Evolutionary conservation across 768 basidiomycete species (phyloP).

Genomic region (Kwoniella bestiolae): DNA sequence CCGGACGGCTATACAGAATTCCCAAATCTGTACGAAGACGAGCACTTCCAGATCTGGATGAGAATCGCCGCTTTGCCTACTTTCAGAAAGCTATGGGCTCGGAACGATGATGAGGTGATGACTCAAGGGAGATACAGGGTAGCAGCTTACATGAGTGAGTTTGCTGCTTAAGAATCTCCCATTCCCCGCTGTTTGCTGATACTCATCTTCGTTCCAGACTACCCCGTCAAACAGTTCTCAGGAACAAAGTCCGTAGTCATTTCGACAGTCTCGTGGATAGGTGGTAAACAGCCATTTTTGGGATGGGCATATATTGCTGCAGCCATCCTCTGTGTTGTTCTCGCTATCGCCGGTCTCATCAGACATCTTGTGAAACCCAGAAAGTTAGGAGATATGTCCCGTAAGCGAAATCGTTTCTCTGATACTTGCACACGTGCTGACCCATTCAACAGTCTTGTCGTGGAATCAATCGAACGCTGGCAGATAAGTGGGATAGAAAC

Average conservation of each 20-base stretch:
- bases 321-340: constrained; percentile 79
- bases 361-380: constrained; percentile 92
- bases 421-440: constrained; percentile 14
- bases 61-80: constrained; percentile 94
- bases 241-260: constrained; percentile 97
- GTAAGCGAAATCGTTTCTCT: no score
- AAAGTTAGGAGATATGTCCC: constrained; percentile 55
- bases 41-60: constrained; percentile 99
- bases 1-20: constrained; percentile 75
- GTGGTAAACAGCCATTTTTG: constrained; percentile 96
- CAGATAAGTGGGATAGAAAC: neutral
- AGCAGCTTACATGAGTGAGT: constrained; percentile 77
- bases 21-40: constrained; percentile 74
- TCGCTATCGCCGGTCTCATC: constrained; percentile 85
- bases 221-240: constrained; percentile 83
- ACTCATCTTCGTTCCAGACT: constrained; percentile 65
- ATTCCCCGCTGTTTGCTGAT: no score
- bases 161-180: no score
- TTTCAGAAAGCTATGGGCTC: constrained; percentile 90
- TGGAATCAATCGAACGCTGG: constrained; percentile 52
- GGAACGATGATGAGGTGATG: constrained; percentile 81
- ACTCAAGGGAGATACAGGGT: constrained; percentile 75
- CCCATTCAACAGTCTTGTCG: constrained; percentile 45
- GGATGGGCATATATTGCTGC: constrained; percentile 97
- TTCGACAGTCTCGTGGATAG: constrained; percentile 97